Evolutionary conservation across 768 basidiomycete genomes (phyloP), one percentile per base, ranked within the genome.

Genomic region (Stropharia rugosoannulata): DNA sequence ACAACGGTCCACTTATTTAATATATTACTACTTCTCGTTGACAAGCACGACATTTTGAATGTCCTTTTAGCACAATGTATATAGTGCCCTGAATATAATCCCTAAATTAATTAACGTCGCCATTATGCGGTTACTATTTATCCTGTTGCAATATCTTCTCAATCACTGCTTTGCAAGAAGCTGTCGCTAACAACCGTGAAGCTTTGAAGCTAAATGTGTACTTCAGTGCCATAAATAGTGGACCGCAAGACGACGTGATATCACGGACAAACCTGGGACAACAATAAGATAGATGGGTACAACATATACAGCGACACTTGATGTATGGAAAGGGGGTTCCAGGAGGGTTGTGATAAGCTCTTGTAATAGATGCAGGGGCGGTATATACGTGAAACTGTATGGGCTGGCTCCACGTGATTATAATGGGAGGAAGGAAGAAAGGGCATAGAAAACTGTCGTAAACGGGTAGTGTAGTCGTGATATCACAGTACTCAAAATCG

Each of bases 231-330:
- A 57, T 46, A 53, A 51, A 57, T 49, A 51, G 47, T 36, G 29
- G 48, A 46, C 45, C 22, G 25, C 25, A 13, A 39, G 42, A 16
- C 44, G 41, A 44, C 16, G 40, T 16, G 16, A 44, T 29, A 39
- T 25, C 29, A 57, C 37, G 52, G 46, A 45, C 42, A 37, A 54
- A 40, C 42, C 25, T 18, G 19, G 46, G 40, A 62, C 51, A 53
- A 40, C 53, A 57, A 61, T 57, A 63, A 61, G 45, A 59, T 60
- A 62, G 54, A 64, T 60, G 59, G 62, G 62, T 62, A 66, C 62
- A 66, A 61, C 60, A 61, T 58, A 60, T 58, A 61, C 53, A 59
- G 58, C 54, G 57, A 64, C 59, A 60, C 54, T 62, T 55, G 40
- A 49, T 50, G 43, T 54, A 58, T 57, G 52, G 40, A 49, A 58